Base-by-base conservation (phyloP, 2,329 filamentous ascomycete genomes). In the Cordyceps javanica region DNA sequence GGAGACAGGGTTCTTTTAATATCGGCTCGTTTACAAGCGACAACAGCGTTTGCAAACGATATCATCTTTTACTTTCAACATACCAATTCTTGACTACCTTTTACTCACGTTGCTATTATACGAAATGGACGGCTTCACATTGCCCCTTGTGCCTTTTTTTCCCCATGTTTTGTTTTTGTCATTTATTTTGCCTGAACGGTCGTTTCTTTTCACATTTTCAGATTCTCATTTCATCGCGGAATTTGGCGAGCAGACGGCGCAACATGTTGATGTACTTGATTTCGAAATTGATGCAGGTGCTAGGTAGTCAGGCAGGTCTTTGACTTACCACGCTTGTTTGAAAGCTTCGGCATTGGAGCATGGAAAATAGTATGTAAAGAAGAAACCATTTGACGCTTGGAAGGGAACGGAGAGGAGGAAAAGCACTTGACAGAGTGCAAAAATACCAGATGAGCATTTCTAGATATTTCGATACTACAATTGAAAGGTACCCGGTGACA, bases 271-370 rank as follows among this genome's bases (percentile, higher is more conserved):
- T 39, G 45, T 32, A 49, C 41, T 49, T 59, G 58, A 57, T 52
- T 57, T 57, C 32, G 25, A 55, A 46, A 32, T 28, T 45, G 39
- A 39, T 30, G 61, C 62, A 48, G 61, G 61, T 59, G 62, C 59
- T 62, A 42, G 53, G 58, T 61, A 63, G 69, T 69, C 64, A 55
- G 68, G 69, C 69, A 68, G 69, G 70, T 60, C 65, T 69, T 56
- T 67, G 69, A 68, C 70, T 65, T 65, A 61, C 59, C 49, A 55
- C 34, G 32, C 38, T 55, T 44, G 34, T 42, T 51, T 61, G 32
- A 55, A n/a, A 36, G 59, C 57, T 56, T 62, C 52, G 57, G 56
- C 52, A 58, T 59, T 41, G 45, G 6, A 38, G 45, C 36, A 10
- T n/a, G 23, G 14, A 23, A 39, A 49, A 34, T 49, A 56, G 44